Base-by-base conservation (phyloP, 805 yeast genomes). In the Saturnispora halmiae region DNA sequence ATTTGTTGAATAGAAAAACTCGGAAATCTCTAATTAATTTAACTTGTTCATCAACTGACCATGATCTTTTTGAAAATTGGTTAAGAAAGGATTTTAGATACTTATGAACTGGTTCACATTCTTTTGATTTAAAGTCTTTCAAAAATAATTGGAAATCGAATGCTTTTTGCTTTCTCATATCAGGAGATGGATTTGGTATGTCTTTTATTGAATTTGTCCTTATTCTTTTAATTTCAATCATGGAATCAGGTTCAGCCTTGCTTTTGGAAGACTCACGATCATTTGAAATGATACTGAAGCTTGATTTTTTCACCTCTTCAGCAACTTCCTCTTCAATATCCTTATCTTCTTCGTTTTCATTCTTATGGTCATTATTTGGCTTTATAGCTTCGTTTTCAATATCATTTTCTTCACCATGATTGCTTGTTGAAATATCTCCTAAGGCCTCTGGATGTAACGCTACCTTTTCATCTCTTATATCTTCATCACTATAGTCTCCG, bases 91-190 rank as follows among this genome's bases (percentile, higher is more conserved):
- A 85, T 51, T 81, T 77, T 31, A 88, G 73, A 54, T 90, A 92
- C 43, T 85, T 73, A 5, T 88, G 87, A 28, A 87, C 72, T 0
- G 97, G 96, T 43, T 85, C 95, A 4, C 97, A 96, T 41, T 71
- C 69, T 47, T 78, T 80, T 39, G 73, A 70, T 44, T 81, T 78
- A 49, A 92, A 69, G 49, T 81, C 83, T 10, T 69, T 67, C 30
- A 87, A 66, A 55, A 92, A 92, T 19, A 70, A 60, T 55, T 85
- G 95, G 58, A 90, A 92, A 57, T 92, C 95, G 60, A 90, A 88
- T 4, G 72, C 66, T 20, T 42, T 48, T 37, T 57, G 60, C 26
- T 54, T 55, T 28, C 50, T 50, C 4, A 48, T 55, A 47, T 45
- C 46, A 31, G 36, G 50, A 36, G 60, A 60, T 4, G 65, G 59